Evolutionary conservation across 179 eudicot genomes (phyloP).

Genomic region (Silene vulgaris): DNA sequence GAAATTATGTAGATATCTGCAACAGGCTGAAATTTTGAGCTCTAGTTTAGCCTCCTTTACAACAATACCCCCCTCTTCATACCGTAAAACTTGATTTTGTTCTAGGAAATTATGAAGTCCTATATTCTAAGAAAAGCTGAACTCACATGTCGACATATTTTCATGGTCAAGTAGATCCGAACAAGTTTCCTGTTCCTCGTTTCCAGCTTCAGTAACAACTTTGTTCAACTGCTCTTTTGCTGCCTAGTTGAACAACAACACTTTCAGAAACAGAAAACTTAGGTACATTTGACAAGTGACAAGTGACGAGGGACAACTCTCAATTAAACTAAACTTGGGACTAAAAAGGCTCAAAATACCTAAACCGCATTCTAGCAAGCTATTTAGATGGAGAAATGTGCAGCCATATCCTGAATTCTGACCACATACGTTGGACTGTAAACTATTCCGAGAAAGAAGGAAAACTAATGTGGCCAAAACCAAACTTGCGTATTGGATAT

Average conservation of each 20-base stretch:
- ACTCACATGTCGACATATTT: conserved; percentile 54
- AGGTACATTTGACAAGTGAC: background rate
- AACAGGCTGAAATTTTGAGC: conserved; percentile 6
- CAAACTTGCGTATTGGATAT: background rate
- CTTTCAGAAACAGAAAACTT: conserved; percentile 25
- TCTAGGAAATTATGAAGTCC: background rate
- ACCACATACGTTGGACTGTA: background rate
- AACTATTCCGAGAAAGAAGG: background rate
- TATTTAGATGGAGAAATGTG: background rate
- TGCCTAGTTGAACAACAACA: conserved; percentile 49
- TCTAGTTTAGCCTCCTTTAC: background rate
- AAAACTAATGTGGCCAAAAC: background rate
- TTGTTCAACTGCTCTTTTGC: conserved; percentile 61
- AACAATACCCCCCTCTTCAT: background rate
- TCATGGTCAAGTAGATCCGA: conserved; percentile 50
- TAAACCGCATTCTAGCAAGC: background rate
- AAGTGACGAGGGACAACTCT: background rate
- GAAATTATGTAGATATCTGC: background rate
- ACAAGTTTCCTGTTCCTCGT: conserved; percentile 38
- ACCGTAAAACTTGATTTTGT: background rate
- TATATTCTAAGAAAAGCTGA: conserved; percentile 9
- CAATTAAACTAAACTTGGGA: background rate
- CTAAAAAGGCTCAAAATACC: background rate
- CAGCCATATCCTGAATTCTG: background rate
- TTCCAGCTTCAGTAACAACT: conserved; percentile 71